Evolutionary conservation across 176 grass and related monocot genomes (phyloP), one percentile per base, ranked within the genome.

Genomic region (Poa pratensis): DNA sequence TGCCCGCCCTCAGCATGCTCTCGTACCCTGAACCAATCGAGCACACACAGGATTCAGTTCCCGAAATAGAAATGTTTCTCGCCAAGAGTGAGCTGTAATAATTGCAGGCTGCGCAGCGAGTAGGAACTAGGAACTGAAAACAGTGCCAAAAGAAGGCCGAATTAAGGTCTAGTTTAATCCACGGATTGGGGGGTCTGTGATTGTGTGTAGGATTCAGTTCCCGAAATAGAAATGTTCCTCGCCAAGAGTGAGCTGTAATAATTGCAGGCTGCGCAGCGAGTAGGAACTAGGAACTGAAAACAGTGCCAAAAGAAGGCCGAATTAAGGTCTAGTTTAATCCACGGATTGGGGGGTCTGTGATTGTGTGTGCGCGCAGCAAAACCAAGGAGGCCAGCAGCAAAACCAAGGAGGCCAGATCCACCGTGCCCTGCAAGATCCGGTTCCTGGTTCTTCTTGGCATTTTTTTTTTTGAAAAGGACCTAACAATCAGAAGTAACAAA

Each of bases 1-100:
- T 84, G 80, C 93, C 93, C 17, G 77, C 81, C 27, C 93, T 73
- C 54, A 94, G 89, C 96, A 96, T 89, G 68, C 66, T 80, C 32
- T 88, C 88, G 80, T 94, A 99, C 4, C 96, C 96, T 99, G 48
- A n/a, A n/a, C n/a, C n/a, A 60, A 75, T 73, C 27, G 59, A 74
- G 8, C 61, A 26, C 18, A 17, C 22, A n/a, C 40, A 5, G 18
- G 9, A 12, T 46, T 48, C 40, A 83, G 72, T 88, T 86, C 90
- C 85, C 35, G 85, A 97, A 94, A 65, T 78, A 82, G 94, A 90
- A 94, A 88, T 7, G 77, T 75, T 88, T 26, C 80, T 83, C 60
- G 66, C 16, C 55, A 85, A 59, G 87, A 86, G 73, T 76, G 81
- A 61, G 82, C 83, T 2, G 77, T 76, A 90, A 83, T 85, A 77